Conservation (phyloP, 352 stramenopile species). For the Globisporangium megalacanthum region DNA sequence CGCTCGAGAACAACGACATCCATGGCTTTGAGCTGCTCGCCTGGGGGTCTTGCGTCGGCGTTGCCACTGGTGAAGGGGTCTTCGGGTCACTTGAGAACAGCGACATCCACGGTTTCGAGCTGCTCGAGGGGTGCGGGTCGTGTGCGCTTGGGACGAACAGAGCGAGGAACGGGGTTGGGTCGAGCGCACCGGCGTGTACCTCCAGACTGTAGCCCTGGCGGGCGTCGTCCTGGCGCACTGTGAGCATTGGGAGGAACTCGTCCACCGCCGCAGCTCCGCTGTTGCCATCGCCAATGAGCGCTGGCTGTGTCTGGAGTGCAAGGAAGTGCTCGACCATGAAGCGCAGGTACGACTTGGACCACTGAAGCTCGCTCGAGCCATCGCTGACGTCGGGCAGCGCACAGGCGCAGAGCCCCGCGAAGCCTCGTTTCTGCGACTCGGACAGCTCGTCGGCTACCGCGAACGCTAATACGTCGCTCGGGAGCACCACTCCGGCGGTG, state of each 20-base stretch:
- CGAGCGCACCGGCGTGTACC: constrained; percentile 20
- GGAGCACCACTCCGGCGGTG: neutral
- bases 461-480: constrained; percentile 3
- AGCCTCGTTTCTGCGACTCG: constrained; percentile 53
- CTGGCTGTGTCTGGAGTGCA: constrained; percentile 17
- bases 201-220: constrained; percentile 5
- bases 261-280: constrained; percentile 30
- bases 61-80: neutral
- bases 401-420: constrained; percentile 65
- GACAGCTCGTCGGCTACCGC: constrained; percentile 28
- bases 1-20: neutral
- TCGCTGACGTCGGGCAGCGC: constrained; percentile 62
- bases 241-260: constrained; percentile 66
- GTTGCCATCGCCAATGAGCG: neutral
- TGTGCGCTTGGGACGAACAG: constrained; percentile 33
- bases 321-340: constrained; percentile 61
- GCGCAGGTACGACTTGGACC: constrained; percentile 61
- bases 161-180: constrained; percentile 56
- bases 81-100: constrained; percentile 1
- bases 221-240: constrained; percentile 17
- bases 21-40: neutral
- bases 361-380: constrained; percentile 41
- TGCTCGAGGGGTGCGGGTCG: neutral
- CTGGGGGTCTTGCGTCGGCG: neutral
- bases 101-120: neutral